Base-by-base conservation (phyloP, 192 early-diverging fungal genomes). In the Kappamyces sp. region DNA sequence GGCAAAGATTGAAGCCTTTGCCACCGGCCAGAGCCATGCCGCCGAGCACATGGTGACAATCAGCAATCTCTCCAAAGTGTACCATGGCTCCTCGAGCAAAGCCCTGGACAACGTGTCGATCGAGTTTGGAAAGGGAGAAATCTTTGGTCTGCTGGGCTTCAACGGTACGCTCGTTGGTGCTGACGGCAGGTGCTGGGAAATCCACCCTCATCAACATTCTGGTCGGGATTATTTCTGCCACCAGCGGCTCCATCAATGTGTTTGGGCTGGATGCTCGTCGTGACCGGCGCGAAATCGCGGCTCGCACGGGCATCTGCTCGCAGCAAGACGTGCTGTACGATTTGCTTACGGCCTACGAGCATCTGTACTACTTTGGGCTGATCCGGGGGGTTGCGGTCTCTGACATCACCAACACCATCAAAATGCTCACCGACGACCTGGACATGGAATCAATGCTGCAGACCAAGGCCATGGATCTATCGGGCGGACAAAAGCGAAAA, bases 261-360 rank as follows among this genome's bases (percentile, higher is more conserved):
- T 40, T 73, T 42, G 71, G 66, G 14, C 72, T 71, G 40, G 62
- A 72, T 22, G 12, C 12, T 15, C 64, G 69, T 43, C 69, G 70
- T 8, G 43, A 66, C 14, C 35, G 72, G 5, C 8, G 39, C 1
- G 70, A 58, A 2, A 34, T 71, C 12, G 70, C 69, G 22, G 14
- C 46, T 11, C 70, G 64, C 48, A 22, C 22, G 77, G 88, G 87
- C 31, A 77, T 90, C n/a, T 89, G 88, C 62, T 85, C 86, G 33
- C 87, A 79, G 65, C 74, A 81, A 45, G 87, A 89, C 54, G 84
- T 89, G 53, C 57, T 89, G 33, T 89, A 86, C 65, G 75, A 78
- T 39, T 83, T 84, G 45, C 55, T 89, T 47, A 90, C 87, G 1
- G 85, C 86, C 5, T 49, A 66, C 37, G 87, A 90, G 60, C 82